phyloP scores from a whole-genome alignment of 75 land plant species.

The Cunninghamia lanceolata region DNA sequence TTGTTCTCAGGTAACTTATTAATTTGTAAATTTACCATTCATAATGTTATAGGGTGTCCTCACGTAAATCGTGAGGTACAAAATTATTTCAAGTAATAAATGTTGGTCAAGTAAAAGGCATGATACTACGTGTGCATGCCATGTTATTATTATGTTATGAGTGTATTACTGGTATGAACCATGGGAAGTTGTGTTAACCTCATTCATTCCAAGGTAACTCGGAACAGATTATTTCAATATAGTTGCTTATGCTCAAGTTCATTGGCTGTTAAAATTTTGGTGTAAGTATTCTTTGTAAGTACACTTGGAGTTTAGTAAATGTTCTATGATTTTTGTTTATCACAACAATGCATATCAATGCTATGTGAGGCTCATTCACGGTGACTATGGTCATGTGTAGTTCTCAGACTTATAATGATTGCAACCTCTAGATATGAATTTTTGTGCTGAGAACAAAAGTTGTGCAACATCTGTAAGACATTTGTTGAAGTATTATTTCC shows the following conservation, averaged over 20 bases:
- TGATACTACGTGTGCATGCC: not conserved
- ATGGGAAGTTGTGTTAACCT: not conserved
- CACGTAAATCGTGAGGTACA: not conserved
- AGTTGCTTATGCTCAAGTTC: not conserved
- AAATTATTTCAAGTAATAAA: no score
- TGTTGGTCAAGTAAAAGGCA: not conserved
- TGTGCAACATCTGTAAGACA: not conserved
- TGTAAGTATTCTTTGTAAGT: not conserved
- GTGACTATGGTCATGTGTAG: not conserved
- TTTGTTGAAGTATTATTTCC: not conserved
- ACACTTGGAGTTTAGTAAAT: not conserved
- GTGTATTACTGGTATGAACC: not conserved
- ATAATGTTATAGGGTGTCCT: not conserved
- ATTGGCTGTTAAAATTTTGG: not conserved
- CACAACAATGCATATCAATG: not conserved
- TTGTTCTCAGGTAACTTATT: not conserved
- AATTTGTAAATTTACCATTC: not conserved
- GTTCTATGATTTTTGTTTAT: not conserved
- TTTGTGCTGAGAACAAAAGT: not conserved
- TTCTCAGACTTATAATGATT: not conserved
- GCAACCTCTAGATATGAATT: not conserved
- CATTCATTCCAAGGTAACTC: not conserved
- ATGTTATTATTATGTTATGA: not conserved
- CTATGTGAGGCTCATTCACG: not conserved
- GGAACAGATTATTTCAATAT: not conserved